These are phyloP conservation scores for Decorospora gaudefroyi DNA, from an alignment of 2,329 filamentous ascomycete genomes.

Conservation along the genomic window DNA sequence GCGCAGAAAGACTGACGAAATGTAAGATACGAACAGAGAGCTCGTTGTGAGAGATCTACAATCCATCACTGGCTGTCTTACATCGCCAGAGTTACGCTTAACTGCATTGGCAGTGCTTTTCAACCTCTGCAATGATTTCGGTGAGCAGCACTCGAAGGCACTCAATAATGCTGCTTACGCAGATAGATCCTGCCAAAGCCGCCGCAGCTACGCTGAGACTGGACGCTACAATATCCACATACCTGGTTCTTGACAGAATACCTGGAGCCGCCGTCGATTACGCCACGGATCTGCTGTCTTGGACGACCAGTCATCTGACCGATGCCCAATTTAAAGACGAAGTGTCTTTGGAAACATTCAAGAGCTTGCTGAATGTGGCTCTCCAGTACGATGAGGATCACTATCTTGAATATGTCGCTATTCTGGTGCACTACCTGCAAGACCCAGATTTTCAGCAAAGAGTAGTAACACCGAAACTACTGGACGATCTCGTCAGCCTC, in stretches of 20 bases:
- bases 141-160: constrained; percentile 26
- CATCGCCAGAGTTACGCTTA: constrained; percentile 26
- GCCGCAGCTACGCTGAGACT: constrained; percentile 42
- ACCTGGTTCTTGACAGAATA: constrained; percentile 33
- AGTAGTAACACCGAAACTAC: constrained; percentile 34
- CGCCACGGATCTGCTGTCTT: constrained; percentile 42
- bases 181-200: constrained; percentile 42
- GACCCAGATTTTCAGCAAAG: constrained; percentile 43
- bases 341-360: constrained; percentile 36
- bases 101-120: constrained; percentile 50
- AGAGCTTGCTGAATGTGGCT: constrained; percentile 33
- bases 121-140: constrained; percentile 52
- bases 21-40: constrained; percentile 41
- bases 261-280: constrained; percentile 42
- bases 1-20: constrained; percentile 22
- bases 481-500: constrained; percentile 37
- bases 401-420: constrained; percentile 40
- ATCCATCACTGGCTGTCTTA: constrained; percentile 34
- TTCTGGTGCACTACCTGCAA: constrained; percentile 44
- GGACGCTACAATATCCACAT: constrained; percentile 35
- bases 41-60: constrained; percentile 31
- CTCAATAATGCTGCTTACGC: constrained; percentile 18
- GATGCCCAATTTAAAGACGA: constrained; percentile 40
- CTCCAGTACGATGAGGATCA: constrained; percentile 44
- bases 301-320: constrained; percentile 45